Percentiles rank a stretch among this genome's conserved stretches.
These are phyloP conservation scores for Stachybotrys chartarum DNA, from an alignment of 2,329 filamentous ascomycete genomes.

Conservation along the genomic window DNA sequence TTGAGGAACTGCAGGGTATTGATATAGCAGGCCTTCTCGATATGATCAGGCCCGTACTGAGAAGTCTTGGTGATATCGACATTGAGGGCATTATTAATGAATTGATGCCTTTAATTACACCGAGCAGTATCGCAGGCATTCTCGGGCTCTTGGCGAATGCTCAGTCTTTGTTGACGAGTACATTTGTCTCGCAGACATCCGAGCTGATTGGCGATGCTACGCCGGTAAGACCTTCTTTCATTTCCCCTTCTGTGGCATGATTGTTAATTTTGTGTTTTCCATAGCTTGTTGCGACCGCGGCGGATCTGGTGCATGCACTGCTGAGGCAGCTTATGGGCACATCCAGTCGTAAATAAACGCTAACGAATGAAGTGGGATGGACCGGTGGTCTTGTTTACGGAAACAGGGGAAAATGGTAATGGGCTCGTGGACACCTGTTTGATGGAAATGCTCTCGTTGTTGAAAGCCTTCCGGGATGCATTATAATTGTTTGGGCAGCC, in stretches of 20 bases:
- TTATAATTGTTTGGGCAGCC: no score
- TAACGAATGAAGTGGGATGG: no score
- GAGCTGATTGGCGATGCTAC: constrained; percentile 36
- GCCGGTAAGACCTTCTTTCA: constrained; percentile 21
- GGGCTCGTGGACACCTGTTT: no score
- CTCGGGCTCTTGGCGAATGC: constrained; percentile 30
- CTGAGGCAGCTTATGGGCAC: constrained; percentile 19
- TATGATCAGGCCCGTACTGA: constrained; percentile 26
- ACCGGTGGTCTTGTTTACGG: no score
- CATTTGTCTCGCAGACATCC: constrained; percentile 33
- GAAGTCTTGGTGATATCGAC: constrained; percentile 30
- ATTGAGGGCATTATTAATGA: constrained; percentile 25
- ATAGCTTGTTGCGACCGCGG: constrained; percentile 23
- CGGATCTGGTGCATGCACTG: constrained; percentile 23
- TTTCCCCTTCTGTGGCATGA: background rate
- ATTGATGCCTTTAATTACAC: constrained; percentile 32
- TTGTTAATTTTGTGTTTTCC: background rate
- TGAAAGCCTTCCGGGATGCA: no score
- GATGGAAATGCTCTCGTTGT: no score
- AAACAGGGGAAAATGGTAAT: no score
- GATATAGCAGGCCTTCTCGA: constrained; percentile 26
- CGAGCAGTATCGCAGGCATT: constrained; percentile 26
- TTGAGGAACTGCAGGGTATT: constrained; percentile 24
- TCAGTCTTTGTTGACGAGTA: constrained; percentile 25
- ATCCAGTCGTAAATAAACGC: no score